Base-by-base conservation (phyloP, 2,329 filamentous ascomycete species). In the Endoconidiophora laricicola region DNA sequence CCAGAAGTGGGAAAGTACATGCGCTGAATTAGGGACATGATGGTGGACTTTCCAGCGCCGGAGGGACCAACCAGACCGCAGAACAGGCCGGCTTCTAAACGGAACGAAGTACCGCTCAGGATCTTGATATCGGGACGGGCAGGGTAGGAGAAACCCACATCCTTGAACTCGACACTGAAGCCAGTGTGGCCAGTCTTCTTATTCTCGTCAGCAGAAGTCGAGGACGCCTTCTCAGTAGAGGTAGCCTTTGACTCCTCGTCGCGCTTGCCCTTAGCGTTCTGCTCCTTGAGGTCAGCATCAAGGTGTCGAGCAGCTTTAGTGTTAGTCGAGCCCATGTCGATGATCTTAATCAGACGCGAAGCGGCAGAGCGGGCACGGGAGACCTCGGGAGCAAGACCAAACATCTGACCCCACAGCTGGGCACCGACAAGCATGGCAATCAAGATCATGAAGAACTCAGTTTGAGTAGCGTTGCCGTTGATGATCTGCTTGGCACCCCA, bases 361-460 rank as follows among this genome's bases (percentile, higher is more conserved):
- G 77, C 74, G 2, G 82, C 78, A 1, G 69, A 68, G 26, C 72
- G 72, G 1, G 83, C 82, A 42, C 76, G 73, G 1, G 80, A 78
- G n/a, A 87, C 71, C 55, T 88, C 83, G 1, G 82, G 83, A 0
- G 82, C 81, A 1, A 87, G 72, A 22, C 77, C 77, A 60, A 87
- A 86, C 62, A 86, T 77, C 57, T 85, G 78, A 7, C 81, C 79
- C 69, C 80, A 84, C 4, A 82, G 69, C 60, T 84, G 79, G 0
- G 83, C 81, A 51, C 78, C 81, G 38, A 86, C 77, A 1, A 88
- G 71, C 57, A 88, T 73, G 3, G 81, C 72, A 4, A 83, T 71
- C 3, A 86, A 69, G 6, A 87, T 79, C 57, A 84, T 81, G 61
- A 87, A 79, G 65, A 86, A 87, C n/a, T 82, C 73, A 29, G 78